phyloP scores from a whole-genome alignment of 1,284 basidiomycete genomes.

The Kalmanozyma brasiliensis region DNA sequence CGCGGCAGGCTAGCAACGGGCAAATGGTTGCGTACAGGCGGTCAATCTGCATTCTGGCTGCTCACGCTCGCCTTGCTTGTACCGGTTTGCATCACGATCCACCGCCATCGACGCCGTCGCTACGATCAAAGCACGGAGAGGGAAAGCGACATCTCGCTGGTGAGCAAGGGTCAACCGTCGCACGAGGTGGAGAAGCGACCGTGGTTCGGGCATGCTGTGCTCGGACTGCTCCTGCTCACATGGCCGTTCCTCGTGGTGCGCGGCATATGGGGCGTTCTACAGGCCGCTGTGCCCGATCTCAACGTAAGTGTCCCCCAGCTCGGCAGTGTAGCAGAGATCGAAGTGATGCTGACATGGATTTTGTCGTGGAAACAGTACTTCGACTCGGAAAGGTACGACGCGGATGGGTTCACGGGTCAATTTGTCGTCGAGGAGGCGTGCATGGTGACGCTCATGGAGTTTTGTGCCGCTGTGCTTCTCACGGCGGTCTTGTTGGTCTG shows the following conservation, averaged over 20 bases:
- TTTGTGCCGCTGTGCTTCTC: slow-evolving; percentile 32
- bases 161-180: background rate
- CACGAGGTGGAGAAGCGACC: slow-evolving; percentile 1
- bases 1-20: slow-evolving; percentile 4
- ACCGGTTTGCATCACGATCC: slow-evolving; percentile 25
- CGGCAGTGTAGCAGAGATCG: no score
- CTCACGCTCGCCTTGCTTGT: slow-evolving; percentile 20
- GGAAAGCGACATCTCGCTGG: background rate
- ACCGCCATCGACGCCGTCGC: slow-evolving; percentile 10
- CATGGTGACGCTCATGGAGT: slow-evolving; percentile 48
- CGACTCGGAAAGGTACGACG: slow-evolving; percentile 33
- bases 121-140: background rate
- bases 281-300: slow-evolving; percentile 24
- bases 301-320: no score
- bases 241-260: slow-evolving; percentile 48
- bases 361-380: slow-evolving; percentile 16
- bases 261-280: slow-evolving; percentile 42
- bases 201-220: slow-evolving; percentile 29
- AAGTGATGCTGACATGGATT: background rate
- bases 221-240: slow-evolving; percentile 30
- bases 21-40: slow-evolving; percentile 17
- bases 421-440: slow-evolving; percentile 33
- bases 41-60: slow-evolving; percentile 30
- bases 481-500: slow-evolving; percentile 23
- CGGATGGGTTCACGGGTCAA: slow-evolving; percentile 12